These are phyloP conservation scores for Vitis riparia DNA, from an alignment of 164 flowering plant species.

Conservation along the genomic window DNA sequence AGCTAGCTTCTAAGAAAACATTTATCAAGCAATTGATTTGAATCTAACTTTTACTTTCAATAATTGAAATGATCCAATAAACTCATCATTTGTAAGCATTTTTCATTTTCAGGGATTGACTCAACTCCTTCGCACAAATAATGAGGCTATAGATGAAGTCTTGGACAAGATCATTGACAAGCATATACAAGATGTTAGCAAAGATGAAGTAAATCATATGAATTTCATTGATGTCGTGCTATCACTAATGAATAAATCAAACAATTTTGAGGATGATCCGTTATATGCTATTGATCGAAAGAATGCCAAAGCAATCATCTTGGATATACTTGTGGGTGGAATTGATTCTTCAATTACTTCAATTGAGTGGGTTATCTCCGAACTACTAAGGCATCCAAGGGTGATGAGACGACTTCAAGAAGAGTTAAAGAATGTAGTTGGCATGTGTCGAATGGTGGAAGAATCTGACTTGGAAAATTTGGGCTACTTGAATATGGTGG, in stretches of 20 bases:
- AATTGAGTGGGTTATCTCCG: too few relatives aligned
- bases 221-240: conserved; percentile 18
- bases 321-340: too few relatives aligned
- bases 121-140: background rate
- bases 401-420: conserved; percentile 21
- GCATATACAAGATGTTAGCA: conserved; percentile 2
- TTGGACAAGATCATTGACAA: conserved; percentile 19
- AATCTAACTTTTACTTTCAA: too few relatives aligned
- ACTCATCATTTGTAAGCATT: background rate
- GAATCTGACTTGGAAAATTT: conserved; percentile 23
- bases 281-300: background rate
- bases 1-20: too few relatives aligned
- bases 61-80: too few relatives aligned
- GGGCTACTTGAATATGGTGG: conserved; percentile 29
- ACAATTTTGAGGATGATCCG: background rate
- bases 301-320: background rate
- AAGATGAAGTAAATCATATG: background rate
- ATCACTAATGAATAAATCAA: background rate
- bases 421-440: conserved; percentile 17
- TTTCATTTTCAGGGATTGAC: conserved; percentile 8
- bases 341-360: too few relatives aligned
- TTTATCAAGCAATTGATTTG: too few relatives aligned
- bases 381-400: background rate
- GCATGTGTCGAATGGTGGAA: conserved; percentile 20
- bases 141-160: background rate